Percentiles rank a stretch among this genome's conserved stretches.
Conservation (phyloP, 768 basidiomycete species). For the Rickenella mellea region DNA sequence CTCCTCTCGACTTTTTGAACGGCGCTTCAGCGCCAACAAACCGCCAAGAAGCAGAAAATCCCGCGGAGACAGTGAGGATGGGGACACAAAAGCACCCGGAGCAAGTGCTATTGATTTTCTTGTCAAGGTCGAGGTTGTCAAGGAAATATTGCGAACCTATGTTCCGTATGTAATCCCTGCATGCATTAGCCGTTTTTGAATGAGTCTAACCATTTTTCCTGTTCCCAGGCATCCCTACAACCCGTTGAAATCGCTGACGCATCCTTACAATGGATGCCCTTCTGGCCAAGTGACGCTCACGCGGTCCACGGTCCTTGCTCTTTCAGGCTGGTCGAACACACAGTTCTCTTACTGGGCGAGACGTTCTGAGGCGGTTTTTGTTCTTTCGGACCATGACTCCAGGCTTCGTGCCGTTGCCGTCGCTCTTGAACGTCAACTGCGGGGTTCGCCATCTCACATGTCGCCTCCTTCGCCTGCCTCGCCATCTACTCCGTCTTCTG, state of each 20-base stretch:
- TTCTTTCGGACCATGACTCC: slow-evolving; percentile 30
- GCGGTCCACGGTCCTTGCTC: slow-evolving; percentile 35
- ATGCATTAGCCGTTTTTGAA: neutral
- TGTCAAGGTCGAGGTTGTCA: slow-evolving; percentile 43
- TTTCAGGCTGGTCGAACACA: slow-evolving; percentile 45
- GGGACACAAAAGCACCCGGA: slow-evolving; percentile 21
- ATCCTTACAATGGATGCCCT: slow-evolving; percentile 28
- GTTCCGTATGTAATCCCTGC: slow-evolving; percentile 34
- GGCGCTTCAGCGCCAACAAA: slow-evolving; percentile 31
- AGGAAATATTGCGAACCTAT: slow-evolving; percentile 35
- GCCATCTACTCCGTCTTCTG: slow-evolving; percentile 4
- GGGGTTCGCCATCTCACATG: slow-evolving; percentile 9
- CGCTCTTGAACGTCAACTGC: slow-evolving; percentile 32
- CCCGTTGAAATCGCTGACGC: slow-evolving; percentile 37
- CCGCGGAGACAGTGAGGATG: slow-evolving; percentile 19
- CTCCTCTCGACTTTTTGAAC: slow-evolving; percentile 36
- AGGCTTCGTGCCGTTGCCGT: slow-evolving; percentile 30
- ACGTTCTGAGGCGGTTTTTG: slow-evolving; percentile 38
- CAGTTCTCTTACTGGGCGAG: slow-evolving; percentile 49
- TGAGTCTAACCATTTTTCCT: slow-evolving; percentile 1
- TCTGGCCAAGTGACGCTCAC: slow-evolving; percentile 36
- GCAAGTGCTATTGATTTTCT: slow-evolving; percentile 41
- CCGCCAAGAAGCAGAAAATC: too few species aligned
- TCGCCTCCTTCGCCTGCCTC: too few species aligned
- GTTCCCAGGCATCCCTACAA: slow-evolving; percentile 39